Evolutionary conservation across 768 basidiomycete genomes (phyloP).

Genomic region (Mrakia frigida): DNA sequence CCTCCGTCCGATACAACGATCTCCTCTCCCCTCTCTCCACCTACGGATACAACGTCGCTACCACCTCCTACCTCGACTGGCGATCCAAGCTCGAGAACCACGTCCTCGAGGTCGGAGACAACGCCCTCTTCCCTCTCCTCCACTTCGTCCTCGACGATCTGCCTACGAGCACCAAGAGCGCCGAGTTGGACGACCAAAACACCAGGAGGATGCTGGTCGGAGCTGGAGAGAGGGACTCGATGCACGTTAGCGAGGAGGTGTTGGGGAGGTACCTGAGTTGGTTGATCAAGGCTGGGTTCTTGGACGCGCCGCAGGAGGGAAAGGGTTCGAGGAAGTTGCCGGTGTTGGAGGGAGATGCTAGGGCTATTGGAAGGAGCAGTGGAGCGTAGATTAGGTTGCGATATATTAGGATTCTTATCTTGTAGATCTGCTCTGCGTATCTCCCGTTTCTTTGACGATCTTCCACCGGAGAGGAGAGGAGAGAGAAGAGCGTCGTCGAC

Average conservation of each 20-base stretch:
- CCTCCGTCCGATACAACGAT: constrained; percentile 81
- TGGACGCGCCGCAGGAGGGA: constrained; percentile 57
- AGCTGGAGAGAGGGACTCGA: constrained; percentile 45
- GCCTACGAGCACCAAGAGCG: constrained; percentile 91
- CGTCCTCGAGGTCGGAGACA: constrained; percentile 89
- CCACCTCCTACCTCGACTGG: constrained; percentile 88
- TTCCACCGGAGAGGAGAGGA: too few relatives aligned
- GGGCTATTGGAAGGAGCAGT: constrained; percentile 42
- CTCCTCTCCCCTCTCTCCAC: constrained; percentile 64
- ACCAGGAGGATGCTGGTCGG: constrained; percentile 58
- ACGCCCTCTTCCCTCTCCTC: constrained; percentile 91
- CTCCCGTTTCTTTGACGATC: too few relatives aligned
- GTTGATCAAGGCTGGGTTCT: constrained; percentile 79
- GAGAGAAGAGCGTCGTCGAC: too few relatives aligned
- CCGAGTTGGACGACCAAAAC: constrained; percentile 81
- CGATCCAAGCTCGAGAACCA: constrained; percentile 87
- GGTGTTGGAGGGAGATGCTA: constrained; percentile 38
- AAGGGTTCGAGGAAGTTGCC: constrained; percentile 41
- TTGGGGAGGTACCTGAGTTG: constrained; percentile 88
- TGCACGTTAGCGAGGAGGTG: constrained; percentile 66
- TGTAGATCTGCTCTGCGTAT: too few relatives aligned
- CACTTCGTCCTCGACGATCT: constrained; percentile 97
- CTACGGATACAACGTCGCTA: constrained; percentile 73
- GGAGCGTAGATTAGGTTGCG: constrained; percentile 18
- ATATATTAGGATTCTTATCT: too few relatives aligned